Evolutionary conservation across 1,284 basidiomycete species (phyloP), one percentile per base, ranked within the genome.

Genomic region (Leucocoprinus gongylophorus): DNA sequence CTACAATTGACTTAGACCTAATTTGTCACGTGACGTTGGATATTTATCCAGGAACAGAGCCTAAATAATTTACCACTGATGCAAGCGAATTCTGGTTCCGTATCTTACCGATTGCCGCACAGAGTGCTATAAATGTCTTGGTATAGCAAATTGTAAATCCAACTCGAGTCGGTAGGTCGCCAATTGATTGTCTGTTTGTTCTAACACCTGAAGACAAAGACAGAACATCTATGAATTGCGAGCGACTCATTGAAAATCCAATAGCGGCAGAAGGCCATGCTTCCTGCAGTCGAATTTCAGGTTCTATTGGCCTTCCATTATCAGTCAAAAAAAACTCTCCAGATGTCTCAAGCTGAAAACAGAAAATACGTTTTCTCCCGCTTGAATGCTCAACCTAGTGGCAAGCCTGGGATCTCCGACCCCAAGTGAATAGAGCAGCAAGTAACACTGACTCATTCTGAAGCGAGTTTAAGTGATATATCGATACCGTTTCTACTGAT

Each of bases 71-170:
- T 51, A 51, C 50, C 44, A 40, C 50, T 43, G 12, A 51, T 20
- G 20, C 28, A 39, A n/a, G 38, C 32, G 3, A 51, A n/a, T n/a
- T 28, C 50, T 46, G n/a, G 21, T 10, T 15, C 23, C 12, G 18
- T 44, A 8, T n/a, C 50, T n/a, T 20, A 51, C 44, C 50, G 1
- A 51, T 12, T 17, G 42, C 50, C 17, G 46, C 45, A 30, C 50
- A 51, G 15, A 43, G 50, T 17, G 38, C 50, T 39, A 51, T 40
- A 21, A 41, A 39, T 5, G 33, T 46, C 10, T 40, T n/a, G 15
- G 28, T 13, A 46, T 46, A 46, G 29, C 28, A 43, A 10, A 51
- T 17, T 3, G 50, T 33, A 32, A 51, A 51, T 3, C 50, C 50
- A 33, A 38, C 49, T 51, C 2, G 6, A 3, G 20, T 30, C 41